Base-by-base conservation (phyloP, 306 rosid species). In the Gillenia trifoliata region DNA sequence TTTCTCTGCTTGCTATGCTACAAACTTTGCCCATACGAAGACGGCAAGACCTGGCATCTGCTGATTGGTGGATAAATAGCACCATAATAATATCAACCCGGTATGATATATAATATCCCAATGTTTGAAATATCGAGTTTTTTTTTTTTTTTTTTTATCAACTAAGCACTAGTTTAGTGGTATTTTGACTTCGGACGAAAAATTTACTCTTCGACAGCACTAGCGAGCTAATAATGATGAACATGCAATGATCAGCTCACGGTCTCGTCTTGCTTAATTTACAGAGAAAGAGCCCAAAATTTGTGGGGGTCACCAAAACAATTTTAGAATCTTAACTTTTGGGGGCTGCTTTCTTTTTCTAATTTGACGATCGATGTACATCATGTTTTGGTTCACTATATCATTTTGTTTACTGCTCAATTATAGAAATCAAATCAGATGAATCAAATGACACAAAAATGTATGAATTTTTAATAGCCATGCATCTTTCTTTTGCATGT, bases 11-110 rank as follows among this genome's bases (percentile, higher is more conserved):
- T 19, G 61, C 50, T n/a, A 68, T 26, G 74, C 15, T 43, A 59
- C 78, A 67, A 66, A 61, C 5, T 41, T 78, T 73, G 78, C 65
- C 75, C 80, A 68, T 59, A 6, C n/a, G n/a, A n/a, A n/a, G n/a
- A n/a, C n/a, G n/a, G 52, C 25, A 9, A 20, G 49, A 38, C 62
- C 1, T 49, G 78, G 49, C 70, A 31, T 11, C 4, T 31, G 11
- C 40, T 28, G 40, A 62, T 7, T 62, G 66, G 6, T 26, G 64
- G 20, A 47, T 1, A 23, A 26, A 23, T 34, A 29, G 33, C 31
- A 15, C 22, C 11, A 62, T 15, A 26, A 59, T 59, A 26, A 55
- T 55, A 55, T 55, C 28, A 7, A 9, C 60, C 55, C 15, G 55
- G 8, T 49, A 49, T 5, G 56, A 49, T 49, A 17, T 49, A 49